These are phyloP conservation scores for Rhodotorula babjevae DNA, from an alignment of 768 basidiomycete genomes.

Conservation along the genomic window DNA sequence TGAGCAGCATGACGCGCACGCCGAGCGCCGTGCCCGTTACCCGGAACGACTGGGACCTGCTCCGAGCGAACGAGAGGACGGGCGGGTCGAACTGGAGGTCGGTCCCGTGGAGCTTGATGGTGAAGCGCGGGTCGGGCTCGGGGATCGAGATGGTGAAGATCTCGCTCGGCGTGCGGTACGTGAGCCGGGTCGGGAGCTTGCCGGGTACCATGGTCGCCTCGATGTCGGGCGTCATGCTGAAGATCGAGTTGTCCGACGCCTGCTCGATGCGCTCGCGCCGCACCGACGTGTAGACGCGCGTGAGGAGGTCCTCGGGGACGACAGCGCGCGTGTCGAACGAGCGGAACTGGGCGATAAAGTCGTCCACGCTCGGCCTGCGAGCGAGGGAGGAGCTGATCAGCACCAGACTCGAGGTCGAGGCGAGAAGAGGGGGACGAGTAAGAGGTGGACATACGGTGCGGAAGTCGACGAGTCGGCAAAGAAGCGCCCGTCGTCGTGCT, in stretches of 20 bases:
- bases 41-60: constrained; percentile 79
- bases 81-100: constrained; percentile 85
- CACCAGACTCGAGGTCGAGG: neutral
- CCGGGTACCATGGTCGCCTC: constrained; percentile 39
- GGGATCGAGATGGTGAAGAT: constrained; percentile 80
- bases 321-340: constrained; percentile 65
- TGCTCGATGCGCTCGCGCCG: constrained; percentile 48
- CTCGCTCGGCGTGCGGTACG: constrained; percentile 82
- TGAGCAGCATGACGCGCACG: constrained; percentile 72
- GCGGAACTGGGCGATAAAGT: constrained; percentile 79
- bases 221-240: constrained; percentile 41
- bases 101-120: constrained; percentile 77
- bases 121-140: constrained; percentile 72
- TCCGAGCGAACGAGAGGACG: constrained; percentile 69
- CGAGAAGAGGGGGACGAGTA: constrained; percentile 44
- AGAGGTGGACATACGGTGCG: neutral
- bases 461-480: neutral
- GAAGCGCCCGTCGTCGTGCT: constrained; percentile 13
- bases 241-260: constrained; percentile 43
- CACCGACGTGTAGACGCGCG: constrained; percentile 73
- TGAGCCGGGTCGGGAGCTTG: constrained; percentile 67
- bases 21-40: constrained; percentile 83
- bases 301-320: constrained; percentile 69
- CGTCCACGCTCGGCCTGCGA: constrained; percentile 53
- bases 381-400: neutral